phyloP scores from a whole-genome alignment of 2,329 filamentous ascomycete genomes.

The Calonectria montana region DNA sequence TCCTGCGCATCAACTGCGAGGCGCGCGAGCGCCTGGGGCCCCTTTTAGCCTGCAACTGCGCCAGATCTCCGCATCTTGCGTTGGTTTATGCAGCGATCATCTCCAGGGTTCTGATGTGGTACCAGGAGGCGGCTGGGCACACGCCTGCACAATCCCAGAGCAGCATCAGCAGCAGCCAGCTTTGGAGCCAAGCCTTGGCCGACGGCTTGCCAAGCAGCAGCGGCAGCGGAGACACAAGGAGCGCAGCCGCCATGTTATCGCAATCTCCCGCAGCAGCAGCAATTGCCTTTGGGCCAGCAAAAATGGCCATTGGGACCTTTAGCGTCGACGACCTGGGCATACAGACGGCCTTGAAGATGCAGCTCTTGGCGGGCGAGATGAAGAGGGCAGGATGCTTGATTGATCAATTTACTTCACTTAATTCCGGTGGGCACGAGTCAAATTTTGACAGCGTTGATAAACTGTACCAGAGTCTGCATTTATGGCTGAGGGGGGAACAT shows the following conservation, averaged over 20 bases:
- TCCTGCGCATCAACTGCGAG: constrained; percentile 8
- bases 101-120: constrained; percentile 10
- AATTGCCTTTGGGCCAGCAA: background rate
- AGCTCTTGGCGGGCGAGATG: constrained; percentile 13
- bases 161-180: background rate
- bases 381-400: background rate
- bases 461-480: constrained; percentile 13
- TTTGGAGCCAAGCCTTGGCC: background rate
- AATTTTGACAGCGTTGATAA: constrained; percentile 6
- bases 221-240: background rate
- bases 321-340: constrained; percentile 16
- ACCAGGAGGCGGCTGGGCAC: constrained; percentile 7
- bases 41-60: constrained; percentile 6
- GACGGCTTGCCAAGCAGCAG: background rate
- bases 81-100: constrained; percentile 12
- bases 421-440: background rate
- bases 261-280: background rate
- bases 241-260: background rate
- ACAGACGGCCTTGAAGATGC: constrained; percentile 8
- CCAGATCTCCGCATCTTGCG: constrained; percentile 13
- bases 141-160: background rate
- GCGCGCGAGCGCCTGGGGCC: constrained; percentile 10
- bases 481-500: constrained; percentile 4
- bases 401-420: constrained; percentile 9
- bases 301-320: constrained; percentile 11